Evolutionary conservation across 1,284 basidiomycete species (phyloP).

Genomic region (Ustilago trichophora): DNA sequence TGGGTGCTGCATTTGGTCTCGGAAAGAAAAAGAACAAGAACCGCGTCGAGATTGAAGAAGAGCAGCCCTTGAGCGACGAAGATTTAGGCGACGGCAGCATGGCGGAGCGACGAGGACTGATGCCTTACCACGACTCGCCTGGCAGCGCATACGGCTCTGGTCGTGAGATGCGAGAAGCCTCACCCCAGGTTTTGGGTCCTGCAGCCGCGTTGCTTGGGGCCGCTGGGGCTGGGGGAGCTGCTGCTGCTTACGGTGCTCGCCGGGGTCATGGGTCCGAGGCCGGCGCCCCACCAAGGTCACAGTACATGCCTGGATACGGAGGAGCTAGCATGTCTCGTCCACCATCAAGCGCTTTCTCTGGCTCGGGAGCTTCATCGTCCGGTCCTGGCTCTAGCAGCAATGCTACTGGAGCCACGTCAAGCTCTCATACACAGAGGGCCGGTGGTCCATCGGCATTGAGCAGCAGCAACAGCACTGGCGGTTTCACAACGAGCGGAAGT

Average conservation of each 20-base stretch:
- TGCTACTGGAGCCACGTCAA: slow-evolving; percentile 4
- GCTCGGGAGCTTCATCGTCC: not conserved
- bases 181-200: not conserved
- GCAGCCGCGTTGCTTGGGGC: slow-evolving; percentile 17
- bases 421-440: slow-evolving; percentile 9
- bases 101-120: slow-evolving; percentile 40
- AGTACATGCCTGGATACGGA: not conserved
- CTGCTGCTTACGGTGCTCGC: slow-evolving; percentile 1
- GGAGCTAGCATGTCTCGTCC: slow-evolving; percentile 6
- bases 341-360: slow-evolving; percentile 6
- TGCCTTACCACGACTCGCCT: slow-evolving; percentile 20
- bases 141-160: slow-evolving; percentile 15
- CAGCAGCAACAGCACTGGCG: slow-evolving; percentile 51
- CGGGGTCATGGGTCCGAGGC: not conserved
- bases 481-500: slow-evolving; percentile 24
- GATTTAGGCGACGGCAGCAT: slow-evolving; percentile 26
- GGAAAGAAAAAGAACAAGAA: slow-evolving; percentile 1
- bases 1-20: slow-evolving; percentile 27
- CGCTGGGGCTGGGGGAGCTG: slow-evolving; percentile 6
- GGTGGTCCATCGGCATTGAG: slow-evolving; percentile 5
- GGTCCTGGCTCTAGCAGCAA: not conserved
- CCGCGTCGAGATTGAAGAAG: slow-evolving; percentile 32
- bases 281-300: slow-evolving; percentile 2
- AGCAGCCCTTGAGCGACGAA: slow-evolving; percentile 27
- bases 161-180: slow-evolving; percentile 18